Base-by-base conservation (phyloP, 2,329 filamentous ascomycete genomes). In the Incumbomyces lentus region DNA sequence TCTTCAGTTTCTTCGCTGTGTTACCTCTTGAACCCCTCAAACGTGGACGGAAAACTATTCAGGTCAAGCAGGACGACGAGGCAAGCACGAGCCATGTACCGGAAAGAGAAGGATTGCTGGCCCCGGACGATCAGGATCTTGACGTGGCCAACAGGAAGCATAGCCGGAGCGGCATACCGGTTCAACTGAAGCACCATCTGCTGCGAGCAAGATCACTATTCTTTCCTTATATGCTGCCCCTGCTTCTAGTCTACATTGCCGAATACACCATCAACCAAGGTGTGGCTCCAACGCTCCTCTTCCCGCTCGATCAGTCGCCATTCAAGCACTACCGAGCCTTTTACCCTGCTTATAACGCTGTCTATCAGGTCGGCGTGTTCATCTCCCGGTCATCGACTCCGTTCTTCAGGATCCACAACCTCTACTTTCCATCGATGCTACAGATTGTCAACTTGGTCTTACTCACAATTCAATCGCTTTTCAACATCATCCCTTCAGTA, bases 181-280 rank as follows among this genome's bases (percentile, higher is more conserved):
- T 59, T 11, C 65, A 62, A 10, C 68, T 77, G 55, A 65, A 61
- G 44, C 59, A 63, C 16, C 77, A 78, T 49, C 64, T 96, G 30
- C 68, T 68, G n/a, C 81, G 86, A 3, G 78, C 83, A 0, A 74
- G 69, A 51, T 71, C 74, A 0, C 71, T 96, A 1, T 82, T 95
- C 60, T 69, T 93, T 37, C 79, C 79, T 8, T 83, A 81, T 63
- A 96, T 98, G 88, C 73, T 94, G 2, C 92, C 92, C 0, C 74
- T 98, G 12, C 73, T 96, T 30, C 69, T 96, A 13, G 92, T 98
- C 26, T 98, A 95, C 63, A 77, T 96, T 31, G 87, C 89, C 47
- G 92, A 98, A 69, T 98, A 98, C 63, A 93, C 86, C 46, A 95
- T 96, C 65, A 96, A 96, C 68, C 89, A 95, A 68, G 90, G 89